Base-by-base conservation (phyloP, 257 asterid genomes). In the Leonotis leonurus region DNA sequence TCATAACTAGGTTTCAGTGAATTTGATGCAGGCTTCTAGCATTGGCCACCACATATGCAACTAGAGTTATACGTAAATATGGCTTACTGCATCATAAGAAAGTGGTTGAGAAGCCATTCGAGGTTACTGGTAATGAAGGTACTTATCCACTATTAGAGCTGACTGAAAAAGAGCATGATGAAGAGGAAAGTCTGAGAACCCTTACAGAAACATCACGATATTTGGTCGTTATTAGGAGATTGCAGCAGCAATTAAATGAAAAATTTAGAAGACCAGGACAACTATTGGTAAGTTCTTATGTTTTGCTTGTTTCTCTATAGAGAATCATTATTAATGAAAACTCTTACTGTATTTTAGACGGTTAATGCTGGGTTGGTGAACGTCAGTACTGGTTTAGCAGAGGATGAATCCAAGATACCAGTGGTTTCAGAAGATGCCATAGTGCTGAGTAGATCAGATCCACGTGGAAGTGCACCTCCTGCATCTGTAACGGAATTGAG, bases 11-110 rank as follows among this genome's bases (percentile, higher is more conserved):
- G 49, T 49, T 53, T 55, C 55, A 29, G 67, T 60, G 46, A 56
- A 62, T 75, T 73, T 84, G 71, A 77, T 76, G 61, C 94, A 92
- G 99, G 91, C 95, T 92, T 74, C 99, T 92, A 68, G 82, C 89
- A 51, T 70, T 89, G 70, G 96, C 89, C 70, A 81, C 96, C 36
- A 45, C 80, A 64, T 86, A 89, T 75, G 93, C 89, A 52, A 91
- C 85, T 73, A 77, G 74, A 78, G 85, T 79, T 71, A 75, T 88
- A 67, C 94, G 84, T 56, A 76, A 74, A 57, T 80, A 80, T 77
- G 95, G 97, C 52, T 73, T 83, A 59, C 73, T 77, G 80, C 91
- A 81, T 64, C 86, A 78, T 45, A 83, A 81, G 71, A 81, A 78
- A 70, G 82, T 74, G 68, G 65, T 62, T n/a, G 62, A 70, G 58